phyloP scores from a whole-genome alignment of 768 basidiomycete genomes.

The Hygrocybe coccinea region DNA sequence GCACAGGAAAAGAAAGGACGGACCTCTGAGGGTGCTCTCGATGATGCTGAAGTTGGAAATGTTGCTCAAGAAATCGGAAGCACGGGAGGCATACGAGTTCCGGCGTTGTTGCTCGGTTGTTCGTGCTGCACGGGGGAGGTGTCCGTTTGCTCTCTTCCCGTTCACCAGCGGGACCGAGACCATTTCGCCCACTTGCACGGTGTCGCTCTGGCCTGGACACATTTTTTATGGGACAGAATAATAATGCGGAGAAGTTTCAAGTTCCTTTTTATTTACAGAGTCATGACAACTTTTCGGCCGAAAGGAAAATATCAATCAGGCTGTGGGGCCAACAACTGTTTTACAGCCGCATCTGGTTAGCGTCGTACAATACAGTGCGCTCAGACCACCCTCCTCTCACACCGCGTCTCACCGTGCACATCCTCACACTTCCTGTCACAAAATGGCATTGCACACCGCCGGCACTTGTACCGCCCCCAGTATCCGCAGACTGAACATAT shows the following conservation, averaged over 20 bases:
- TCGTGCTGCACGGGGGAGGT: slow-evolving; percentile 27
- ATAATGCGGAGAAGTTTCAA: too few species aligned
- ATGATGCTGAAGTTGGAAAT: slow-evolving; percentile 94
- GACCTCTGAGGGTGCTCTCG: slow-evolving; percentile 92
- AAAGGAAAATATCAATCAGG: too few species aligned
- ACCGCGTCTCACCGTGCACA: slow-evolving; percentile 75
- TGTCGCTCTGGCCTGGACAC: slow-evolving; percentile 59
- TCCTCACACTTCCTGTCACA: slow-evolving; percentile 70
- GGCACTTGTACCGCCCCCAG: slow-evolving; percentile 76
- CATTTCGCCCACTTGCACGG: slow-evolving; percentile 57
- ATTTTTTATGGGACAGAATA: slow-evolving; percentile 33
- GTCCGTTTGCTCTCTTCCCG: slow-evolving; percentile 44
- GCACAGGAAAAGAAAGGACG: slow-evolving; percentile 28
- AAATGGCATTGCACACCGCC: slow-evolving; percentile 69
- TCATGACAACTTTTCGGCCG: neutral
- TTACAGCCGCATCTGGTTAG: too few species aligned
- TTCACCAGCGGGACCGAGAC: slow-evolving; percentile 60
- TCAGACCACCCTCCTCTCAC: slow-evolving; percentile 65
- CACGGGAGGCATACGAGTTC: slow-evolving; percentile 88
- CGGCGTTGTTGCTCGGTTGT: slow-evolving; percentile 37
- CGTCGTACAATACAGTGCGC: neutral
- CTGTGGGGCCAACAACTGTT: too few species aligned
- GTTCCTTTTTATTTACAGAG: too few species aligned
- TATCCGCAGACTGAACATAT: slow-evolving; percentile 87
- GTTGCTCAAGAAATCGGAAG: slow-evolving; percentile 89